phyloP scores from a whole-genome alignment of 2,329 filamentous ascomycete genomes.

The Aaosphaeria pasadenensis region DNA sequence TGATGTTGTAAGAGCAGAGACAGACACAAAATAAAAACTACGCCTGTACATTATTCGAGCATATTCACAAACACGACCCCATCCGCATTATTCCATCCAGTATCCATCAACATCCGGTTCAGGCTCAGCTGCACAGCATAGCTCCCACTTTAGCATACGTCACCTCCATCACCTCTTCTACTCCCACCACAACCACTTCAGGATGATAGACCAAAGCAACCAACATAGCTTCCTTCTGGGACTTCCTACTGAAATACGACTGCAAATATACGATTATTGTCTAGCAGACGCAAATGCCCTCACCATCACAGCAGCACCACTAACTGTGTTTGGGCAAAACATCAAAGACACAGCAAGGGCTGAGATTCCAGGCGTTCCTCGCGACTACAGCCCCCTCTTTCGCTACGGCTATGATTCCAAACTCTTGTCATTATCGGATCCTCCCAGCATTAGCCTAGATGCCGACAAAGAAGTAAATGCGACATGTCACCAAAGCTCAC shows the following conservation, averaged over 20 bases:
- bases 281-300: slow-evolving; percentile 34
- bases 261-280: slow-evolving; percentile 41
- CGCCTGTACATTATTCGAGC: too few relatives aligned
- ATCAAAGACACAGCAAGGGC: slow-evolving; percentile 21
- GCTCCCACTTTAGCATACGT: too few relatives aligned
- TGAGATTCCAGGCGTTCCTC: slow-evolving; percentile 36
- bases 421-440: slow-evolving; percentile 28
- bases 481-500: slow-evolving; percentile 5
- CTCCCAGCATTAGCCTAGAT: slow-evolving; percentile 16
- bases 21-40: too few relatives aligned
- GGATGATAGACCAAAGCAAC: background rate
- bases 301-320: slow-evolving; percentile 38
- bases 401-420: slow-evolving; percentile 27
- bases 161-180: too few relatives aligned
- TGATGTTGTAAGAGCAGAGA: too few relatives aligned
- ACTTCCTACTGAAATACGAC: slow-evolving; percentile 40
- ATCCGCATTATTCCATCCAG: too few relatives aligned
- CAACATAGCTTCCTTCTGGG: background rate
- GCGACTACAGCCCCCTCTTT: slow-evolving; percentile 32
- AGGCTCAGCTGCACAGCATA: too few relatives aligned
- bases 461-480: background rate
- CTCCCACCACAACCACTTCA: too few relatives aligned
- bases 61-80: too few relatives aligned
- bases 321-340: slow-evolving; percentile 24
- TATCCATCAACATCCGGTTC: too few relatives aligned